Evolutionary conservation across 192 early-diverging fungal species (phyloP).

Genomic region (Ramicandelaber brevisporus): DNA sequence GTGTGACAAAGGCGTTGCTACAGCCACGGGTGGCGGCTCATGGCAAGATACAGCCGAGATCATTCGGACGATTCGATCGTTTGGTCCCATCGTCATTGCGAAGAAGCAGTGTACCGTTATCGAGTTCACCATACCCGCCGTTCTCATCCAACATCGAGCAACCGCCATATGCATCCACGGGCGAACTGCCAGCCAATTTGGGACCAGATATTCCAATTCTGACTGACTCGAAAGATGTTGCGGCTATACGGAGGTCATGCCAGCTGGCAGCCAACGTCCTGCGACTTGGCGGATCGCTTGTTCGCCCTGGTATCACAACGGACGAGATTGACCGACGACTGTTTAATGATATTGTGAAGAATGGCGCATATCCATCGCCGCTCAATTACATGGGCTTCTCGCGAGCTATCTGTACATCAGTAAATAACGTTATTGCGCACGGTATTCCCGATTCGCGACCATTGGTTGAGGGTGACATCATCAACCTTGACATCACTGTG

Average conservation of each 20-base stretch:
- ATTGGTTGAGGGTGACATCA: conserved; percentile 36
- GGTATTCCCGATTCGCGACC: conserved; percentile 37
- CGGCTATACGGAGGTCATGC: conserved; percentile 17
- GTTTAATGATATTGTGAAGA: conserved; percentile 22
- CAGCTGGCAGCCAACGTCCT: conserved; percentile 28
- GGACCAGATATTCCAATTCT: conserved; percentile 13
- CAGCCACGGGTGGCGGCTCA: too few relatives aligned
- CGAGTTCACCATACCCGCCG: too few relatives aligned
- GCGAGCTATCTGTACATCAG: conserved; percentile 45
- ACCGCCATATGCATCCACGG: conserved; percentile 28
- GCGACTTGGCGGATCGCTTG: conserved; percentile 20
- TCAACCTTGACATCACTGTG: conserved; percentile 61
- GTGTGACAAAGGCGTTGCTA: too few relatives aligned
- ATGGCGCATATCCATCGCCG: conserved; percentile 47
- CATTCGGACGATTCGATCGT: too few relatives aligned
- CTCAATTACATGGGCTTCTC: conserved; percentile 55
- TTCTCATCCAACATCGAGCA: conserved; percentile 17
- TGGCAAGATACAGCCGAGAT: too few relatives aligned
- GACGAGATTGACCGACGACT: conserved; percentile 18
- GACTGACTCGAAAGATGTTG: conserved; percentile 9
- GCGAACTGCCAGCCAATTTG: conserved; percentile 22
- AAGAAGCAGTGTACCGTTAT: too few relatives aligned
- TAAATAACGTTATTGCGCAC: conserved; percentile 68
- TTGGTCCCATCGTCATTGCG: too few relatives aligned
- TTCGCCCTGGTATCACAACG: conserved; percentile 18